Evolutionary conservation across 805 yeast species (phyloP).

Genomic region (Teunomyces cretensis): DNA sequence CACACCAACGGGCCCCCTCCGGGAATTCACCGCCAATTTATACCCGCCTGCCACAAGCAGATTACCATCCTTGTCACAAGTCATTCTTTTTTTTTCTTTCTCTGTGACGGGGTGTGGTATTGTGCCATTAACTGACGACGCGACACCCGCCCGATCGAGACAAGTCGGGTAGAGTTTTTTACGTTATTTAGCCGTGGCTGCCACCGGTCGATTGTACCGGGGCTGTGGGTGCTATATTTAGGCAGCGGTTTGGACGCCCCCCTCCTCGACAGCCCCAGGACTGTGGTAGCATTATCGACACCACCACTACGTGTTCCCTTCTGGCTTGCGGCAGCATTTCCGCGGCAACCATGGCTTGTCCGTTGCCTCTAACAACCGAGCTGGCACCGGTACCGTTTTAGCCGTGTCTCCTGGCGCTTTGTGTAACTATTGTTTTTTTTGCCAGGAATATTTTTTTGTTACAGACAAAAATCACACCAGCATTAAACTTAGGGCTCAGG

Average conservation of each 20-base stretch:
- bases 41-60: background rate
- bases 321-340: background rate
- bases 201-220: background rate
- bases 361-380: background rate
- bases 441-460: background rate
- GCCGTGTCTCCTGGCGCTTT: background rate
- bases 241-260: too few species aligned
- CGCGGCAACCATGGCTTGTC: too few species aligned
- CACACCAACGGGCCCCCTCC: too few species aligned
- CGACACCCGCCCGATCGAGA: slow-evolving; percentile 1
- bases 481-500: background rate
- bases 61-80: slow-evolving; percentile 2
- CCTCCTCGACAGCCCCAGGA: too few species aligned
- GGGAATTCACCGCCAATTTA: slow-evolving; percentile 1
- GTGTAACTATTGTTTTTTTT: background rate
- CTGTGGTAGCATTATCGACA: too few species aligned
- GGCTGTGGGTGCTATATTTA: too few species aligned
- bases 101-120: background rate
- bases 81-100: slow-evolving; percentile 1
- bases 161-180: background rate
- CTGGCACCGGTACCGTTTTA: background rate
- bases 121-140: slow-evolving; percentile 4
- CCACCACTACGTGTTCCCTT: too few species aligned
- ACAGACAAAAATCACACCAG: background rate
- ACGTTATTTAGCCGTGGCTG: slow-evolving; percentile 1